Evolutionary conservation across 2,329 filamentous ascomycete genomes (phyloP), one percentile per base, ranked within the genome.

Genomic region (Verruconis gallopava): DNA sequence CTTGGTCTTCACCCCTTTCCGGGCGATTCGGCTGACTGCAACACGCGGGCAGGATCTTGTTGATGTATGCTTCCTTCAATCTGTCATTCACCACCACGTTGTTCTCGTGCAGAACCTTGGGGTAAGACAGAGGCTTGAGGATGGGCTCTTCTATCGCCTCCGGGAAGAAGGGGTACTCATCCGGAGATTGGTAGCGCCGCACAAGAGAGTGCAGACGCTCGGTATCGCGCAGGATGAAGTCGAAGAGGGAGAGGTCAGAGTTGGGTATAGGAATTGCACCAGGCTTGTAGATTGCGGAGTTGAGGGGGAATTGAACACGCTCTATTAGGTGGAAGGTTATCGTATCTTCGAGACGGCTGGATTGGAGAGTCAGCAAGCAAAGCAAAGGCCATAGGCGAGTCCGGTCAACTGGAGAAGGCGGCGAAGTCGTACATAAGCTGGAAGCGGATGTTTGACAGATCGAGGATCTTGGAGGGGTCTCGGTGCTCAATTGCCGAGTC

Each of bases 281-380:
- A 5, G 85, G 74, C 11, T 67, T 62, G 66, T 98, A 98, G 62
- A 96, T 88, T 54, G 79, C 85, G 57, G 74, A 69, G 66, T 95
- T 96, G 49, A 93, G 73, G 3, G 89, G 85, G 62, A 96, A 98
- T 61, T 98, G 91, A n/a, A 89, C 89, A 32, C 91, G 81, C 66
- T 98, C 91, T 56, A 96, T 96, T 30, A 98, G 71, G 63, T 94
- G 83, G 64, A 93, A 95, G 50, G 85, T 93, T 57, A 98, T 96
- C 47, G 89, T 96, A 58, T 98, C 91, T 67, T 98, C 91, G 14
- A 96, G 73, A 15, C 91, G 91, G 56, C 91, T 98, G 55, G 9
- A 18, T 46, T 6, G 34, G 28, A 38, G 9, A 14, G 32, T 5
- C 12, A 13, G 21, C 20, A 15, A 35, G 11, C 28, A 21, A 28